These are phyloP conservation scores for Sisymbrium altissimum DNA, from an alignment of 345 rosid species.

Conservation along the genomic window DNA sequence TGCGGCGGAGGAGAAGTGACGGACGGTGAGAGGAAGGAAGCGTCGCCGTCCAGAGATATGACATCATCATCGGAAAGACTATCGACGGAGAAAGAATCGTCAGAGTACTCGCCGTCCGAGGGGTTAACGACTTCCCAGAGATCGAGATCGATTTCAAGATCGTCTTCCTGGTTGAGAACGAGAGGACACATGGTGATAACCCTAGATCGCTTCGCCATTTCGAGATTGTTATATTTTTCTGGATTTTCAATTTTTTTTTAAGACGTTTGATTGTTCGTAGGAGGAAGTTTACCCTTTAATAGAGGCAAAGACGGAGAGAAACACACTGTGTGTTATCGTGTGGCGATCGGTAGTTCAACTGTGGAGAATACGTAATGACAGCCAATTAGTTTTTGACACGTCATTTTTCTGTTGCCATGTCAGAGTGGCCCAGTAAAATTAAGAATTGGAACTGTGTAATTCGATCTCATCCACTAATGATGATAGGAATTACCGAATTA, in stretches of 20 bases:
- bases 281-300: conserved; percentile 24
- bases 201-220: conserved; percentile 26
- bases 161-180: conserved; percentile 7
- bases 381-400: conserved; percentile 20
- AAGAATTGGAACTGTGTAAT: conserved; percentile 3
- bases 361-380: conserved; percentile 12
- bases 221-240: neutral
- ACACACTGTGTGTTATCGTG: conserved; percentile 13
- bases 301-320: neutral
- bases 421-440: conserved; percentile 5
- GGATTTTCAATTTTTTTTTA: neutral
- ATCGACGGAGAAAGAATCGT: conserved; percentile 38
- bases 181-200: conserved; percentile 34
- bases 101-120: conserved; percentile 38
- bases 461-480: neutral
- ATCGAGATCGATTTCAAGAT: neutral
- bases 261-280: neutral
- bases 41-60: conserved; percentile 24
- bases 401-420: neutral
- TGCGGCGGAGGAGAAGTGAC: neutral
- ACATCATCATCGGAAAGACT: conserved; percentile 35
- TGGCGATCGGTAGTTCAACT: conserved; percentile 9
- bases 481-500: neutral
- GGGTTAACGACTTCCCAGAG: conserved; percentile 45
- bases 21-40: neutral